Base-by-base conservation (phyloP, 2,329 filamentous ascomycete species). In the Colletotrichum lini region DNA sequence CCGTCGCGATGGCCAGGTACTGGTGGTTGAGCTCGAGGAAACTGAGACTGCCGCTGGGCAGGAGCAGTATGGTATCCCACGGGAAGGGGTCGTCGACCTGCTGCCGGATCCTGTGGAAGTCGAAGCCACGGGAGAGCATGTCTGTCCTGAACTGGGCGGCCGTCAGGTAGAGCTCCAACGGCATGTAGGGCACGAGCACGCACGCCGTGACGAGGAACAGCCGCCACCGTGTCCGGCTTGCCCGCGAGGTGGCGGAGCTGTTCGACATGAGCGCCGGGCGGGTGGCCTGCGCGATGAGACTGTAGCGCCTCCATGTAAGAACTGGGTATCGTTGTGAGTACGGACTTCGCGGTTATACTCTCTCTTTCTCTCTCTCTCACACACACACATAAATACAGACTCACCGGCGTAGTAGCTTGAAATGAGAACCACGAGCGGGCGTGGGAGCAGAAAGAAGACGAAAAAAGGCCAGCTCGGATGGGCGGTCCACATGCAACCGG, bases 151-250 rank as follows among this genome's bases (percentile, higher is more conserved):
- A 76, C 78, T 88, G 88, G 68, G 78, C 52, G 44, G 79, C 79
- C 4, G 84, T 74, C 7, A 86, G 78, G 35, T 81, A 78, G 53
- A 86, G 53, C 72, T 83, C 79, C 6, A 90, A 74, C 1, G 88
- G 88, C 0, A 88, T 75, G 75, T 88, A 89, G 3, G 87, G 82
- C 4, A 85, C 74, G 1, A 90, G 76, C 73, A 90, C 87, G 52
- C 82, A 83, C 15, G 89, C 65, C 16, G 85, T 83, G 85, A 90
- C 88, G 72, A 87, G 80, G 78, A 89, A 90, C 53, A 91, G 84
- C 52, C 87, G 85, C 57, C 84, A 82, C 53, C 83, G 83, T 10
- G 87, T 84, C 2, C 87, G 84, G 54, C 85, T 82, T 50, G 83
- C 84, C 7, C 87, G 83, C 16, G 81, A 73, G 5, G 78, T 79